phyloP scores from a whole-genome alignment of 2,329 filamentous ascomycete species.

The Talaromyces sp. region DNA sequence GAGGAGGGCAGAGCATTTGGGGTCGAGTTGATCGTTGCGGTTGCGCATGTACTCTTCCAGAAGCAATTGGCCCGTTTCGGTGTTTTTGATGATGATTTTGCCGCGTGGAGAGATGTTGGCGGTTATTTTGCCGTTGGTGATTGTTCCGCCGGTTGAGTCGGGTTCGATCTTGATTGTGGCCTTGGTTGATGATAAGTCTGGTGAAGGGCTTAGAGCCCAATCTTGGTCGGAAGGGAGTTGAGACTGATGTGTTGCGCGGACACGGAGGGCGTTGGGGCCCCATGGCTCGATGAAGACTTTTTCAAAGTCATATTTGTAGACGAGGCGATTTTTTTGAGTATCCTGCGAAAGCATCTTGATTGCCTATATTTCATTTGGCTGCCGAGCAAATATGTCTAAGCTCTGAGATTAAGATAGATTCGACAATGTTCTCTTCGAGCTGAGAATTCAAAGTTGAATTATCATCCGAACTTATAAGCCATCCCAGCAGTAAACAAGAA shows the following conservation, averaged over 20 bases:
- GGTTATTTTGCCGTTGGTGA: slow-evolving; percentile 52
- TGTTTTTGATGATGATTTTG: slow-evolving; percentile 52
- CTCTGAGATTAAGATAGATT: not conserved
- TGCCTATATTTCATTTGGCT: not conserved
- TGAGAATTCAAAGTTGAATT: no score
- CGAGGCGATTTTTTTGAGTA: slow-evolving; percentile 29
- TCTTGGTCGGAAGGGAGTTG: slow-evolving; percentile 35
- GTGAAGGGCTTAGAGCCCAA: slow-evolving; percentile 36
- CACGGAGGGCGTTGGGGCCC: slow-evolving; percentile 40
- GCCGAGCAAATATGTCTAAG: not conserved
- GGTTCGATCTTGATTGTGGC: slow-evolving; percentile 19
- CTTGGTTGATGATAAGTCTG: slow-evolving; percentile 13
- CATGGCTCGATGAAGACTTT: slow-evolving; percentile 41
- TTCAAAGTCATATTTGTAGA: slow-evolving; percentile 42
- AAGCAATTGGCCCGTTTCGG: slow-evolving; percentile 40
- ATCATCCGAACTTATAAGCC: not conserved
- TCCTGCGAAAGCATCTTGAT: slow-evolving; percentile 36
- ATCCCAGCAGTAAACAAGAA: not conserved
- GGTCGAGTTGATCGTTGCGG: slow-evolving; percentile 53
- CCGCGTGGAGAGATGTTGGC: slow-evolving; percentile 50
- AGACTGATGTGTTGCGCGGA: slow-evolving; percentile 40
- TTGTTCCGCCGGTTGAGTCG: slow-evolving; percentile 29
- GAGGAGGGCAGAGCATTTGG: slow-evolving; percentile 59
- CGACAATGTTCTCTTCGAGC: not conserved
- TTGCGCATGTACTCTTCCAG: slow-evolving; percentile 57